Evolutionary conservation across 768 basidiomycete species (phyloP).

Genomic region (Gloeostereum incarnatum): DNA sequence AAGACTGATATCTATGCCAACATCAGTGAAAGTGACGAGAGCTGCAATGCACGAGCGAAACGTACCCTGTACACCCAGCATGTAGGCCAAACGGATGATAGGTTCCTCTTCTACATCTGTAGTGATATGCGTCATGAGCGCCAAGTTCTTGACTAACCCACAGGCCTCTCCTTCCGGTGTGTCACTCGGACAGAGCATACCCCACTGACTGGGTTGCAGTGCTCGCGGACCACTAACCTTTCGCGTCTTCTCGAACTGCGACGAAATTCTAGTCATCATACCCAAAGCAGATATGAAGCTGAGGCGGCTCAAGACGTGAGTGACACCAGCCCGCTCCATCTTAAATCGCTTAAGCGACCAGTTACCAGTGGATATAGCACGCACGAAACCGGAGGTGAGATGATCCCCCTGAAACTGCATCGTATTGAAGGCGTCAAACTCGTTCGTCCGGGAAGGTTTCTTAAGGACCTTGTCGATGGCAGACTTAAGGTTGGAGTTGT

Average conservation of each 20-base stretch:
- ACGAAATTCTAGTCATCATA: slow-evolving; percentile 99
- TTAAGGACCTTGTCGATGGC: slow-evolving; percentile 96
- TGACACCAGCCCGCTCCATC: slow-evolving; percentile 98
- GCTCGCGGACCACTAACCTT: slow-evolving; percentile 98
- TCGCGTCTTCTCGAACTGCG: slow-evolving; percentile 98
- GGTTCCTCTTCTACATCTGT: slow-evolving; percentile 97
- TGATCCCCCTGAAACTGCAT: slow-evolving; percentile 97
- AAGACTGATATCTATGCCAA: slow-evolving; percentile 67
- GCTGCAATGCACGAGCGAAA: slow-evolving; percentile 1
- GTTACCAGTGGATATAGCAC: slow-evolving; percentile 97
- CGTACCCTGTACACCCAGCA: slow-evolving; percentile 94
- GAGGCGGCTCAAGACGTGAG: slow-evolving; percentile 91
- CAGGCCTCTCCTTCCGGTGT: slow-evolving; percentile 99
- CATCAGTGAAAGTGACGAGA: no score
- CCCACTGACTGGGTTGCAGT: slow-evolving; percentile 98
- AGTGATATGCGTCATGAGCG: slow-evolving; percentile 99
- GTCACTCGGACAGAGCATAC: slow-evolving; percentile 95
- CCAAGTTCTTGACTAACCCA: slow-evolving; percentile 96
- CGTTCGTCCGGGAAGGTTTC: slow-evolving; percentile 88
- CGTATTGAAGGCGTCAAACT: slow-evolving; percentile 90
- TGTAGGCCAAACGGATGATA: slow-evolving; percentile 78
- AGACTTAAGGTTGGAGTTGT: slow-evolving; percentile 90
- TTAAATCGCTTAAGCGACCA: slow-evolving; percentile 99
- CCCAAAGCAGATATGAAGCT: slow-evolving; percentile 96
- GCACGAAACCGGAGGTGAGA: slow-evolving; percentile 91